Evolutionary conservation across 768 basidiomycete genomes (phyloP).

Genomic region (Mycena vitilis): DNA sequence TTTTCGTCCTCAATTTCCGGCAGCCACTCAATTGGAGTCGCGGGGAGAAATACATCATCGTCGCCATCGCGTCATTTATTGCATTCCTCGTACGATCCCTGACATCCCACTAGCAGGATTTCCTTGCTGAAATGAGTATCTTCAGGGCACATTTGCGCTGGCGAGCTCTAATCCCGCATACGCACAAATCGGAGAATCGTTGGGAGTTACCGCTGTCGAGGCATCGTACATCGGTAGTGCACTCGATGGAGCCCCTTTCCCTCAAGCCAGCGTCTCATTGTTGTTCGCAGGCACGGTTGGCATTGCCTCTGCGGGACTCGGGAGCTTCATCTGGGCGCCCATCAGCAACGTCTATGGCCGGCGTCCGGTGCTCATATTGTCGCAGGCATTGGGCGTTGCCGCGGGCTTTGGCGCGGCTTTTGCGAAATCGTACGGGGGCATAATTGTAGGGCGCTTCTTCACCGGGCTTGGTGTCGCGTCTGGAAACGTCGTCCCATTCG

Average conservation of each 20-base stretch:
- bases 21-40: constrained; percentile 41
- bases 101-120: no score
- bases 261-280: not conserved
- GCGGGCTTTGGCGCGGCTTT: constrained; percentile 34
- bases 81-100: constrained; percentile 34
- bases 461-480: constrained; percentile 34
- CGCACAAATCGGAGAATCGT: constrained; percentile 31
- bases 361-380: constrained; percentile 38
- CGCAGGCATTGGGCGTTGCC: constrained; percentile 35
- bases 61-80: constrained; percentile 33
- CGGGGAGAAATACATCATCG: constrained; percentile 32
- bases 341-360: constrained; percentile 43
- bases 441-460: constrained; percentile 35
- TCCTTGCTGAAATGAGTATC: not conserved
- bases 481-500: constrained; percentile 33
- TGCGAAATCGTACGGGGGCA: constrained; percentile 31
- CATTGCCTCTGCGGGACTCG: constrained; percentile 35
- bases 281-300: constrained; percentile 32
- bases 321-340: constrained; percentile 40
- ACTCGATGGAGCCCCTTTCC: not conserved
- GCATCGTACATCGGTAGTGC: constrained; percentile 32
- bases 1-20: not conserved
- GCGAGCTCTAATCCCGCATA: constrained; percentile 39
- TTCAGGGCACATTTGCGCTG: constrained; percentile 34
- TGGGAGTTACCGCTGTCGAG: constrained; percentile 26